Conservation (phyloP, 805 yeast species). For the Sungouiozyma ichnusensis region DNA sequence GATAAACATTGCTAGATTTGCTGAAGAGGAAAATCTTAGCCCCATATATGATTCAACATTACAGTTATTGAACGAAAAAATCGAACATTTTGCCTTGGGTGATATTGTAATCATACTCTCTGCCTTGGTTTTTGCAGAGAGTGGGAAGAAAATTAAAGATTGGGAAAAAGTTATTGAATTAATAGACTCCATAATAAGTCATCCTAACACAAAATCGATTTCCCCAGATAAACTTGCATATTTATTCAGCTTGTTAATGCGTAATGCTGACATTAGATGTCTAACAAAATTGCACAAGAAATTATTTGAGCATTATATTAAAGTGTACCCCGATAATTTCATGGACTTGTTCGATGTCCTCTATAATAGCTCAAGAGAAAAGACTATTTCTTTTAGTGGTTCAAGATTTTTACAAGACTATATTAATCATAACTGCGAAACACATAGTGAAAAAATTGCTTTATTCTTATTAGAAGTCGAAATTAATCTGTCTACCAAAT, state of each 20-base stretch:
- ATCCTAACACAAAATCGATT: constrained; percentile 1
- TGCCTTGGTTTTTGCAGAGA: constrained; percentile 51
- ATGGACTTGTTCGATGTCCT: constrained; percentile 32
- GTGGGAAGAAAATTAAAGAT: constrained; percentile 50
- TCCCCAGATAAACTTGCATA: constrained; percentile 31
- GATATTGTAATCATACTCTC: constrained; percentile 34
- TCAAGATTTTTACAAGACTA: constrained; percentile 38
- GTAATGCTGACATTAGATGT: constrained; percentile 43
- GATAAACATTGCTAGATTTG: constrained; percentile 43
- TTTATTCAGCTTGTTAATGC: constrained; percentile 38
- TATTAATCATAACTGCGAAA: constrained; percentile 35
- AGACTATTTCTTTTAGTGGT: constrained; percentile 34
- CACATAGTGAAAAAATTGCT: constrained; percentile 29
- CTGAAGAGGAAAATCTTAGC: constrained; percentile 37
- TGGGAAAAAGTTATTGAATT: constrained; percentile 33
- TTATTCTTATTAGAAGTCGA: constrained; percentile 34
- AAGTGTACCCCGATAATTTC: constrained; percentile 36
- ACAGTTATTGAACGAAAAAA: constrained; percentile 12
- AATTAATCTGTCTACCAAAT: constrained; percentile 24
- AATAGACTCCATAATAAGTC: constrained; percentile 8
- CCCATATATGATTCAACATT: constrained; percentile 34
- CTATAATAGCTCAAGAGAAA: constrained; percentile 34
- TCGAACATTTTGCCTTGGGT: constrained; percentile 15
- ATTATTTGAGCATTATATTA: constrained; percentile 33
- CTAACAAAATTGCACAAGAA: constrained; percentile 38